A percentile compares a stretch with the other conserved stretches of the same genome.
phyloP scores from a whole-genome alignment of 2,329 filamentous ascomycete species.

The Botrytis fabae region DNA sequence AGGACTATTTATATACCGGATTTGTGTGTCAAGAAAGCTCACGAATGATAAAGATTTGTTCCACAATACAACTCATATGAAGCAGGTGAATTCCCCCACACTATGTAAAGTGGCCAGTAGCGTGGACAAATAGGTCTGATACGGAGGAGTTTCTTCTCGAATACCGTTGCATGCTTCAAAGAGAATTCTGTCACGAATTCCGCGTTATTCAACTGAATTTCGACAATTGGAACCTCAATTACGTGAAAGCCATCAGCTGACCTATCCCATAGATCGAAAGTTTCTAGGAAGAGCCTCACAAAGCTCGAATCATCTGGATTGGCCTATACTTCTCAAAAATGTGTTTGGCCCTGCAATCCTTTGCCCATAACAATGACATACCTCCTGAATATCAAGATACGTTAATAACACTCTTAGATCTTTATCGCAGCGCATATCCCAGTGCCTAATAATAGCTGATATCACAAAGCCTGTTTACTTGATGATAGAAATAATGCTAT shows the following conservation, averaged over 20 bases:
- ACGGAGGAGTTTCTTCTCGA: not conserved
- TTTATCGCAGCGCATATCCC: constrained; percentile 48
- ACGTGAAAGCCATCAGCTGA: not conserved
- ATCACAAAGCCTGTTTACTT: constrained; percentile 49
- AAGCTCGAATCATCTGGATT: constrained; percentile 50
- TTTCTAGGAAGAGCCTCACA: constrained; percentile 46
- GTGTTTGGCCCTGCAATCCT: constrained; percentile 43
- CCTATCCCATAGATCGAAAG: constrained; percentile 48
- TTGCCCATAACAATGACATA: constrained; percentile 48
- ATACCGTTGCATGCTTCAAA: not conserved
- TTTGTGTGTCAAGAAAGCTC: not conserved
- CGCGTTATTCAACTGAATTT: not conserved
- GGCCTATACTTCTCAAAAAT: constrained; percentile 47
- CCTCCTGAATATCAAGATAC: constrained; percentile 49
- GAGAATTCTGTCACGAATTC: not conserved
- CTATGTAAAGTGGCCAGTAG: not conserved
- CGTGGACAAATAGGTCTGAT: not conserved
- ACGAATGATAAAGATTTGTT: not conserved
- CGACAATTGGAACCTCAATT: not conserved
- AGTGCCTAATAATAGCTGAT: constrained; percentile 51
- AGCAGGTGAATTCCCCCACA: not conserved
- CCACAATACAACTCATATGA: not conserved
- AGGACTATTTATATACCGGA: not conserved
- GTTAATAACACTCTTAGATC: constrained; percentile 49
- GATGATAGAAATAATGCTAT: constrained; percentile 53